Conservation (phyloP, 2,329 filamentous ascomycete species). For the Claviceps digitariae region DNA sequence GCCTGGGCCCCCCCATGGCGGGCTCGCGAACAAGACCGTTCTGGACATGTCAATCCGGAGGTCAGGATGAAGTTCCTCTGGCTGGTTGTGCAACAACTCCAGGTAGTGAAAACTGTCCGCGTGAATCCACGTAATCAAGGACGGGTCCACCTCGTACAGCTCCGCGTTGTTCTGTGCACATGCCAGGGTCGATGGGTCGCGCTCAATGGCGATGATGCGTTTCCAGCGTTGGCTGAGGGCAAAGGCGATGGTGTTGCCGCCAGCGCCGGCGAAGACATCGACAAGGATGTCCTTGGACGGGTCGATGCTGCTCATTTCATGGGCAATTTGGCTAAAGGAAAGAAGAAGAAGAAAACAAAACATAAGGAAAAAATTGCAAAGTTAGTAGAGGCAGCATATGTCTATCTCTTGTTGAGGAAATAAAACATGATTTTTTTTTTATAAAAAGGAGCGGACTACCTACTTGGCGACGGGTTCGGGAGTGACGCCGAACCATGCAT, state of each 20-base stretch:
- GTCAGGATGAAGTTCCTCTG: slow-evolving; percentile 23
- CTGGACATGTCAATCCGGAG: slow-evolving; percentile 26
- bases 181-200: slow-evolving; percentile 62
- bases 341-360: background rate
- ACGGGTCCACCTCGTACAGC: slow-evolving; percentile 64
- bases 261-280: slow-evolving; percentile 82
- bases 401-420: background rate
- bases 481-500: slow-evolving; percentile 94
- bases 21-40: slow-evolving; percentile 42
- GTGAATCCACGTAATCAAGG: slow-evolving; percentile 66
- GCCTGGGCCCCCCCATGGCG: slow-evolving; percentile 46
- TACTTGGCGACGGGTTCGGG: slow-evolving; percentile 83
- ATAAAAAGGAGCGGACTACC: slow-evolving; percentile 13
- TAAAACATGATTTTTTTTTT: too few relatives aligned
- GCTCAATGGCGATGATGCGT: slow-evolving; percentile 79
- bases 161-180: slow-evolving; percentile 89
- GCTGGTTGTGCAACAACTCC: slow-evolving; percentile 24
- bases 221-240: slow-evolving; percentile 68
- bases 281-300: slow-evolving; percentile 54
- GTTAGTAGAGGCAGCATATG: background rate
- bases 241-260: slow-evolving; percentile 92
- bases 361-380: background rate
- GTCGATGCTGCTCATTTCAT: slow-evolving; percentile 48
- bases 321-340: slow-evolving; percentile 52
- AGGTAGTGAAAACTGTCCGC: slow-evolving; percentile 77